phyloP scores from a whole-genome alignment of 116 monocot species.

The Thalassia testudinum region DNA sequence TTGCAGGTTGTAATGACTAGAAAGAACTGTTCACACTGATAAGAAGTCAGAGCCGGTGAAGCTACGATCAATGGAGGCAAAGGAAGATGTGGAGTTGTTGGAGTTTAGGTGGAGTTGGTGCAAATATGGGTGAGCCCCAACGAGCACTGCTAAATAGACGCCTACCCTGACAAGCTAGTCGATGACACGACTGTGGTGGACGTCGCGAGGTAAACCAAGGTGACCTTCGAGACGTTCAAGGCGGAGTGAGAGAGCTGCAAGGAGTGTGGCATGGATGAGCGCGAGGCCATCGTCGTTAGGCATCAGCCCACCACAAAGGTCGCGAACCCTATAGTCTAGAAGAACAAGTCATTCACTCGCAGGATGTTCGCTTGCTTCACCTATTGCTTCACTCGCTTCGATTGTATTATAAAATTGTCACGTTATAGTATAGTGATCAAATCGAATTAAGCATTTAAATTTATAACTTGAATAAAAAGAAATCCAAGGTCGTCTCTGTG shows the following conservation, averaged over 20 bases:
- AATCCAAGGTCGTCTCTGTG: no score
- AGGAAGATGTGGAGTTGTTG: slow-evolving; percentile 20
- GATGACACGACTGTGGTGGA: slow-evolving; percentile 59
- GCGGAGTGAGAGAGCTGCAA: slow-evolving; percentile 29
- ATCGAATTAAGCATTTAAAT: no score
- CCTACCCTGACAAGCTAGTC: slow-evolving; percentile 37
- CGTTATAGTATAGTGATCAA: no score
- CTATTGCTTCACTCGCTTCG: no score
- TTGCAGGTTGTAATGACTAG: no score
- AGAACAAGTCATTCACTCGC: slow-evolving; percentile 12
- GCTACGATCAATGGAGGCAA: slow-evolving; percentile 28
- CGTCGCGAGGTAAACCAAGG: slow-evolving; percentile 35
- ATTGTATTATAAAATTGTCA: no score
- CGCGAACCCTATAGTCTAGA: not conserved
- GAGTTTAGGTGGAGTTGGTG: slow-evolving; percentile 76
- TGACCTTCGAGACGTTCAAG: slow-evolving; percentile 37
- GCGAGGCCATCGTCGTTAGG: slow-evolving; percentile 23
- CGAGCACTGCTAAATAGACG: slow-evolving; percentile 40
- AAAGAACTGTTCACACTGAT: no score
- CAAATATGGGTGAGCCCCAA: slow-evolving; percentile 61
- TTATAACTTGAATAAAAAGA: no score
- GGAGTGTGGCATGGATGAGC: slow-evolving; percentile 34
- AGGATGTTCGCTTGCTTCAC: slow-evolving; percentile 38
- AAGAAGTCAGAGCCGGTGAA: slow-evolving; percentile 54
- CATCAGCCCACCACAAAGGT: not conserved